Conservation (phyloP, 306 rosid species). For the Quercus glauca region DNA sequence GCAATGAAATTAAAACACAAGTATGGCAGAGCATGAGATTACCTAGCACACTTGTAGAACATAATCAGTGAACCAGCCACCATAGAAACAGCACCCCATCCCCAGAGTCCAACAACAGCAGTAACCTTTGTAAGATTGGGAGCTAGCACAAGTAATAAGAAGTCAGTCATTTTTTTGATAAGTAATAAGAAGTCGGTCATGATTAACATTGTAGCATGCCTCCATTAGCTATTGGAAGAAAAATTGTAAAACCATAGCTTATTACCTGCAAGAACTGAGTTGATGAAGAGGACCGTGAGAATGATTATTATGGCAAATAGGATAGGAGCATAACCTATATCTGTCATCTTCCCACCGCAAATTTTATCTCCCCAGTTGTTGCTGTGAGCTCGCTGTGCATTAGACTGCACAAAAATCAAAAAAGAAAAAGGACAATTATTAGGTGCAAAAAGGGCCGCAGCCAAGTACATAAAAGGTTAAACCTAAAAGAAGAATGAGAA, state of each 20-base stretch:
- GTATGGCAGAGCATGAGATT: constrained; percentile 22
- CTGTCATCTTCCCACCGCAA: constrained; percentile 43
- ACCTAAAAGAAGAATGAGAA: background rate
- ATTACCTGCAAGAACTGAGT: constrained; percentile 77
- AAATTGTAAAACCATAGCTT: constrained; percentile 16
- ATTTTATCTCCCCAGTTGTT: constrained; percentile 52
- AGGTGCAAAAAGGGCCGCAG: background rate
- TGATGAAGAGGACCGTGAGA: constrained; percentile 59
- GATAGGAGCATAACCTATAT: constrained; percentile 78
- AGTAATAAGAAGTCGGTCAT: constrained; percentile 35
- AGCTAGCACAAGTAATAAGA: constrained; percentile 48
- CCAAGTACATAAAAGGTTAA: background rate
- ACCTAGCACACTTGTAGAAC: constrained; percentile 93
- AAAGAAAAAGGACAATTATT: constrained; percentile 4
- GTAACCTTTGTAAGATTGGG: constrained; percentile 79
- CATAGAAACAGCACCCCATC: constrained; percentile 68
- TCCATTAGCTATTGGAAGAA: constrained; percentile 14
- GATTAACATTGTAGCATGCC: constrained; percentile 1
- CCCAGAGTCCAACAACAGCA: constrained; percentile 84
- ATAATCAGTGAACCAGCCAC: constrained; percentile 55
- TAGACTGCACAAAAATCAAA: constrained; percentile 53
- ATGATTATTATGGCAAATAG: constrained; percentile 52
- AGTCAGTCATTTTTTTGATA: constrained; percentile 18
- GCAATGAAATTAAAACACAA: constrained; percentile 22
- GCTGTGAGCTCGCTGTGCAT: constrained; percentile 51